Evolutionary conservation across 495 filamentous ascomycete genomes (phyloP).

Genomic region (Penicilliopsis zonata): DNA sequence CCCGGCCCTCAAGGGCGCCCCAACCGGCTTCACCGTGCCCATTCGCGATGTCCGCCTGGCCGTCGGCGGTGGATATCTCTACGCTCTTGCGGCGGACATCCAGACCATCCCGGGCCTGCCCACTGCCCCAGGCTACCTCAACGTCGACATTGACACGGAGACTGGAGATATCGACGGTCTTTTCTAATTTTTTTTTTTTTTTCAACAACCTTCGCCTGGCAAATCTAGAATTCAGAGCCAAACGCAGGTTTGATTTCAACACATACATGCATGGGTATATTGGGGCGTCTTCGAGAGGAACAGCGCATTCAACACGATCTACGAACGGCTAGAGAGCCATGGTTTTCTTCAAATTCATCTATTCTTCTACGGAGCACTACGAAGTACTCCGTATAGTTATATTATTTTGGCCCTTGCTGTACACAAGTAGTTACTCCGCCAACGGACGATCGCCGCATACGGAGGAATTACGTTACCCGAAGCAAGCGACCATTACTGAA

Average conservation of each 20-base stretch:
- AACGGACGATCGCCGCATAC: too few relatives aligned
- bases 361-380: too few relatives aligned
- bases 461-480: too few relatives aligned
- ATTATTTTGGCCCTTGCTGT: too few relatives aligned
- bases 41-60: constrained; percentile 91
- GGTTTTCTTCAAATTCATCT: constrained; percentile 1
- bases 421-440: too few relatives aligned
- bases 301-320: neutral
- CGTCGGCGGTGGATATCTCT: constrained; percentile 86
- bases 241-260: constrained; percentile 8
- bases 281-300: neutral
- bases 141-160: constrained; percentile 86
- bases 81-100: constrained; percentile 91
- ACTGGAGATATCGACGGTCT: constrained; percentile 94
- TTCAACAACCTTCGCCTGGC: neutral
- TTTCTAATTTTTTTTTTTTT: constrained; percentile 44
- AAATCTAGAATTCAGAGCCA: neutral
- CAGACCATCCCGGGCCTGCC: constrained; percentile 96
- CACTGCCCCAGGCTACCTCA: constrained; percentile 90
- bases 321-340: neutral
- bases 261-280: constrained; percentile 4
- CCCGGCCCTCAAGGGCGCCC: constrained; percentile 88
- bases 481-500: too few relatives aligned
- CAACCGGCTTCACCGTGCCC: constrained; percentile 88
- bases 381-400: too few relatives aligned